phyloP scores from a whole-genome alignment of 352 stramenopile genomes.

The Pythium aristosporum region DNA sequence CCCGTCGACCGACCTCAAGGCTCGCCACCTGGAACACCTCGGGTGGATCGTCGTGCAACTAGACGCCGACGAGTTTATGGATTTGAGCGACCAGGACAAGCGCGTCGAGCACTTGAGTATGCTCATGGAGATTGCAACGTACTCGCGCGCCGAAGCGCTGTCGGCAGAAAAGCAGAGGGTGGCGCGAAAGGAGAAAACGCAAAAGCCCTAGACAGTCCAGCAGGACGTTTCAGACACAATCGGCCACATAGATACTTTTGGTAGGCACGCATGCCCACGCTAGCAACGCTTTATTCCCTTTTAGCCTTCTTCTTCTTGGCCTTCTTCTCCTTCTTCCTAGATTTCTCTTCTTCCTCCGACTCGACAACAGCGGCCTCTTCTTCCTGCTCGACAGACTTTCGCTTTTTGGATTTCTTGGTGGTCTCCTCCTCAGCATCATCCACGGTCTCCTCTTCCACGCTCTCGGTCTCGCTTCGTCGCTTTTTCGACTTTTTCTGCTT shows the following conservation, averaged over 20 bases:
- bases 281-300: constrained; percentile 32
- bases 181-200: background rate
- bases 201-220: background rate
- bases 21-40: constrained; percentile 54
- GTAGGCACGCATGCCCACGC: too few relatives aligned
- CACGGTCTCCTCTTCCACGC: constrained; percentile 17
- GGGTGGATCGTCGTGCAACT: constrained; percentile 75
- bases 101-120: constrained; percentile 63
- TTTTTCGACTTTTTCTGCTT: constrained; percentile 36
- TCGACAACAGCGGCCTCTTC: constrained; percentile 2
- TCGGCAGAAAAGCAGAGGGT: constrained; percentile 11
- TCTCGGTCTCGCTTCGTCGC: constrained; percentile 26
- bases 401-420: constrained; percentile 32
- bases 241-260: too few relatives aligned
- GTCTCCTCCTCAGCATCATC: constrained; percentile 21
- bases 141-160: constrained; percentile 18
- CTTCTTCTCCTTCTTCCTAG: constrained; percentile 50
- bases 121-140: constrained; percentile 64
- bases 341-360: constrained; percentile 10
- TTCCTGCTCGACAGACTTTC: constrained; percentile 22
- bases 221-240: background rate
- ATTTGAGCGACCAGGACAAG: constrained; percentile 46
- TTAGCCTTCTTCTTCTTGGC: constrained; percentile 63
- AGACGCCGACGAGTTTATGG: constrained; percentile 48
- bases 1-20: constrained; percentile 61